Evolutionary conservation across 2,329 filamentous ascomycete species (phyloP), one percentile per base, ranked within the genome.

Genomic region (Phyllosticta citriasiana): DNA sequence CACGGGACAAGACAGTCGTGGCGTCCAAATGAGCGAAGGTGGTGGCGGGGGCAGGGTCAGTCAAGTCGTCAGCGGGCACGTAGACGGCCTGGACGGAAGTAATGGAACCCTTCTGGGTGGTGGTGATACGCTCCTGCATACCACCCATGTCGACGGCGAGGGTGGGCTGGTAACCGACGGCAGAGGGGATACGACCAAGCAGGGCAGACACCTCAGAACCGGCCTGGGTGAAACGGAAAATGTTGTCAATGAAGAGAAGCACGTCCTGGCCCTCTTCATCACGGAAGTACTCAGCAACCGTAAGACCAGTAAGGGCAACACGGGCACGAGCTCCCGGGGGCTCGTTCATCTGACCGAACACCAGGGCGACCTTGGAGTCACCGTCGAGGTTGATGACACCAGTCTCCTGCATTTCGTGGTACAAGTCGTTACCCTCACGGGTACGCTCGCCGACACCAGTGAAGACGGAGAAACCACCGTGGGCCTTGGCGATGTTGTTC

Each of bases 401-500:
- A 71, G 94, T 99, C 84, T 99, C 93, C 85, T 97, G 94, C 94
- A 99, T 99, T 87, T 99, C 94, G 83, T 99, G 93, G 88, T 99
- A 99, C 85, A 99, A 81, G 88, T 99, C 94, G 87, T 99, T 99
- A 86, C 94, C 94, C 88, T 99, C 94, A 91, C 94, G 94, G 77
- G 94, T 99, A 85, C 94, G 93, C 88, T 99, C 94, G 79, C 94
- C 94, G 81, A 99, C 94, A 93, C 94, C 94, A 77, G 91, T 96
- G 88, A 99, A 99, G 78, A 99, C 94, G 70, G 94, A 99, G 89
- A 96, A 99, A 96, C 94, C 94, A 96, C 94, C 94, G 84, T 99
- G 94, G 72, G 94, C 94, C 87, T 97, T 97, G 82, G 94, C 94
- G 77, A 99, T 97, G 88, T 99, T 99, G 91, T 99, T 99, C 84